phyloP scores from a whole-genome alignment of 2,329 filamentous ascomycete species.

The Cordyceps cateniannulata region DNA sequence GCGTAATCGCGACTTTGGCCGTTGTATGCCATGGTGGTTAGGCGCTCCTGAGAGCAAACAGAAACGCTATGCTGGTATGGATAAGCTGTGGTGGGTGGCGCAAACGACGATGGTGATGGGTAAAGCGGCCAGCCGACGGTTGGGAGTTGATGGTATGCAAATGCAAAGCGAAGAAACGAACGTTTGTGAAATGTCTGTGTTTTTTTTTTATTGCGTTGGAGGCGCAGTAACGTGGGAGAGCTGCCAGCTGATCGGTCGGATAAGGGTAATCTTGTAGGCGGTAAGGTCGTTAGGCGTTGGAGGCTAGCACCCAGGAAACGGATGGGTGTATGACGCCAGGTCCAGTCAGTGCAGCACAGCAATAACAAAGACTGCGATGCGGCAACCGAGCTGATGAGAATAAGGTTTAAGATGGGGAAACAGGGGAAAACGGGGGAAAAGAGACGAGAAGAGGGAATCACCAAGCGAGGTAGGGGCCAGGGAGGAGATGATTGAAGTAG shows the following conservation, averaged over 20 bases:
- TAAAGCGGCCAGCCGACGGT: not conserved
- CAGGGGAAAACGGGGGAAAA: not conserved
- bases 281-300: not conserved
- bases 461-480: not conserved
- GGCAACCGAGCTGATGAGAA: not conserved
- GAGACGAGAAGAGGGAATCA: constrained; percentile 13
- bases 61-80: constrained; percentile 1
- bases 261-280: not conserved
- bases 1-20: constrained; percentile 55
- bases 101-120: not conserved
- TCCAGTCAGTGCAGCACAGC: not conserved
- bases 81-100: not conserved
- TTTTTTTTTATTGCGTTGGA: not conserved
- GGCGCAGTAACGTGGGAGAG: not conserved
- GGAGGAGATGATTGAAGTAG: not conserved
- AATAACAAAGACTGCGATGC: not conserved
- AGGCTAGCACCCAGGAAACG: not conserved
- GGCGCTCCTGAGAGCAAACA: constrained; percentile 9
- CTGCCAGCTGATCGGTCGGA: not conserved
- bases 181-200: not conserved
- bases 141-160: not conserved
- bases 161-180: not conserved
- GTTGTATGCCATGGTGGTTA: constrained; percentile 51
- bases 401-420: not conserved
- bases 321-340: not conserved